Base-by-base conservation (phyloP, 2,329 filamentous ascomycete genomes). In the Hyphodiscus sp. region DNA sequence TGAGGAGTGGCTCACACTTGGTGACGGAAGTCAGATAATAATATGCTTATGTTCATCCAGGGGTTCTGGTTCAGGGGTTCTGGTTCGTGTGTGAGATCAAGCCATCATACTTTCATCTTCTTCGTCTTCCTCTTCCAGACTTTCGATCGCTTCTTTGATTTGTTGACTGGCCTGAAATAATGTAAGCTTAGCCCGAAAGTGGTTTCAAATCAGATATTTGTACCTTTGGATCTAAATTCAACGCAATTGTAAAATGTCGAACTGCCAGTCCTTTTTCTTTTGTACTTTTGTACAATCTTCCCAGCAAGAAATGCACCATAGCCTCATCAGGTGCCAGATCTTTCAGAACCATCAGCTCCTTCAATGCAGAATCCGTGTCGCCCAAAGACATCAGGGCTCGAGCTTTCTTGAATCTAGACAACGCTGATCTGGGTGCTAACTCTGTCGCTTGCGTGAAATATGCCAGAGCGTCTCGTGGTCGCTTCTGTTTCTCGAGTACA, bases 171-270 rank as follows among this genome's bases (percentile, higher is more conserved):
- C 90, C 91, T 96, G 61, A 41, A 52, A 45, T 50, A 59, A 49
- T 33, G 48, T 60, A 55, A 62, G 46, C 20, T 41, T 45, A n/a
- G 20, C n/a, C 6, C n/a, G 10, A 7, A 52, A 20, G 8, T 46
- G 48, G 18, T 53, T 57, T 62, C 45, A 29, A 15, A 20, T 19
- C 19, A 43, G 56, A 45, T 47, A 45, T 2, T 11, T 9, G 18
- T 76, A 95, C 92, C 85, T 97, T 97, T 29, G 92, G 94, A 75
- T 99, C 94, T 65, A 99, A 74, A 70, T 96, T 96, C 66, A 97
- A 75, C 18, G 94, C 94, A 69, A 91, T 92, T 7, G 94, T 99
- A 68, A 95, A 95, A 70, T 96, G 90, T 55, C 87, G 85, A 55
- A 99, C 88, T n/a, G 94, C 91, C 63, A 84, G 79, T 57, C 84